Base-by-base conservation (phyloP, 2,329 filamentous ascomycete species). In the Mollisiaceae sp. region DNA sequence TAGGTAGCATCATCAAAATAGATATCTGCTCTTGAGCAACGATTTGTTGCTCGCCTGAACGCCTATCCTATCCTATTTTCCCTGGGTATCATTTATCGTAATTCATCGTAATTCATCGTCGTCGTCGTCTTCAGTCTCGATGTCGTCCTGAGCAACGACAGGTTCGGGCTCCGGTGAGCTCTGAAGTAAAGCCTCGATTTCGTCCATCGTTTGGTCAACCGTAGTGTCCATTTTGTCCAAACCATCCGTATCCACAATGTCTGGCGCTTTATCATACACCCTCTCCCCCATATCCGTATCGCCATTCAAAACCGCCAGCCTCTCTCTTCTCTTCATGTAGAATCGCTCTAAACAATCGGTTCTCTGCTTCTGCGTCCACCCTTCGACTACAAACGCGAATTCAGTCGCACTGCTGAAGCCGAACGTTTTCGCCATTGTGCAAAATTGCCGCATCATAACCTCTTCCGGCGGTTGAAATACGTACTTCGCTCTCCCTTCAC, bases 321-420 rank as follows among this genome's bases (percentile, higher is more conserved):
- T 67, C 57, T 75, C 73, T 59, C 65, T 75, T 52, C 94, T 83
- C 71, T 82, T 83, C 68, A 82, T 80, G 81, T 98, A 98, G 78
- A 97, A 98, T 2, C 81, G 81, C 64, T 96, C 91, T 32, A 98
- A 80, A 77, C 88, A 94, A 70, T 90, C 88, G 67, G 91, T 85
- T 73, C 94, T 81, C 79, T 95, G 85, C 74, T 91, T 91, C 76
- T 94, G 91, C 55, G 91, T 96, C 92, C 93, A 96, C 15, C 89
- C 86, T 78, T 98, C 95, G 2, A 98, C 94, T 15, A 93, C 88
- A 43, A 97, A 81, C 3, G 94, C 95, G 82, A 98, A 98, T 67
- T 95, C 91, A 0, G 88, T 91, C 1, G 90, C 89, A 75, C 86
- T 89, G 1, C 84, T 81, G 75, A 93, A 97, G 0, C 92, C 92